Base-by-base conservation (phyloP, 768 basidiomycete genomes). In the Saitozyma sp. region DNA sequence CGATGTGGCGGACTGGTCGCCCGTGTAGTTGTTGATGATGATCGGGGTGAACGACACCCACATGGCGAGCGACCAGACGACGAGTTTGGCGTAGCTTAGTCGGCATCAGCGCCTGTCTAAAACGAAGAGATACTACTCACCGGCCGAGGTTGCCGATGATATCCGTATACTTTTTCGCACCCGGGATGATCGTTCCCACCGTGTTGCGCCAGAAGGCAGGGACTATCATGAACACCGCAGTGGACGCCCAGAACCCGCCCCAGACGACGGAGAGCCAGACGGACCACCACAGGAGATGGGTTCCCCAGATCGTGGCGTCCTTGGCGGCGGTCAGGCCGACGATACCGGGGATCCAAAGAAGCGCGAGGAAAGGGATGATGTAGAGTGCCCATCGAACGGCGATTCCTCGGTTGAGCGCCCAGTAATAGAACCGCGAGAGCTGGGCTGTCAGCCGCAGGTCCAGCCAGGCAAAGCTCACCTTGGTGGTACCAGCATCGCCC, bases 211-310 rank as follows among this genome's bases (percentile, higher is more conserved):
- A 81, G 56, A 89, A 70, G 1, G 64, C 62, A n/a, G 81, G 83
- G 17, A 79, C 65, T 39, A 82, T 61, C 74, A 80, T 74, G 50
- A 88, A 83, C 16, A 79, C 75, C 9, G 89, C 89, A 19, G 89
- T 83, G 1, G 87, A 82, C 41, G 81, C 85, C 91, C 90, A 93
- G 88, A 89, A 93, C 16, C 88, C 89, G 74, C 79, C 85, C 92
- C 92, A 95, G 6, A 85, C 80, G 40, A 93, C 85, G 45, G 83
- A 85, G 38, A 92, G 80, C 90, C 91, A 95, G 60, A 91, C 86
- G 62, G 87, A 89, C 90, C 90, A 92, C 85, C 86, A 90, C 7
- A 76, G 66, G 9, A 78, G 69, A 42, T 66, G 48, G 58, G 81
- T 84, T 41, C 65, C 57, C 81, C 81, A 82, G 54, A 89, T 85